Evolutionary conservation across 805 yeast species (phyloP).

Genomic region (Saccharomycopsis vini): DNA sequence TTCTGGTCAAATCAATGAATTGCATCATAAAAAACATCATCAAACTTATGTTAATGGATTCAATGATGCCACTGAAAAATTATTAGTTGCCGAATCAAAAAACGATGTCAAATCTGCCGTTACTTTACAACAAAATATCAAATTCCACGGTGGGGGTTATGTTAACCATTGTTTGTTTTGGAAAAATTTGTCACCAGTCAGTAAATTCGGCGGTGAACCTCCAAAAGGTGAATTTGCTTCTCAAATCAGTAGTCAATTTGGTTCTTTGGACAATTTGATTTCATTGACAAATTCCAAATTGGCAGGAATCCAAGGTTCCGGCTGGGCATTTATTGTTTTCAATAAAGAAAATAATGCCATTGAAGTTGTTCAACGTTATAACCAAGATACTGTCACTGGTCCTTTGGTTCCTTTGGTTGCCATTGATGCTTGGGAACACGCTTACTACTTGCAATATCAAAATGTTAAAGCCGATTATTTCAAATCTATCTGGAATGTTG

Average conservation of each 20-base stretch:
- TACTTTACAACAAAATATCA: constrained; percentile 61
- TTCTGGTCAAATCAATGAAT: constrained; percentile 77
- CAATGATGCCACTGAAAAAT: constrained; percentile 69
- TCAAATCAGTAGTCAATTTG: constrained; percentile 57
- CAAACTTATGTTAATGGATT: constrained; percentile 84
- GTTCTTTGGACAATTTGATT: constrained; percentile 63
- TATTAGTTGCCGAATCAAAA: constrained; percentile 50
- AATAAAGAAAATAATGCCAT: constrained; percentile 65
- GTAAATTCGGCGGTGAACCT: constrained; percentile 67
- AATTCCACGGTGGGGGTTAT: constrained; percentile 91
- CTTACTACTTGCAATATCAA: constrained; percentile 88
- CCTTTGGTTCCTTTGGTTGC: constrained; percentile 67
- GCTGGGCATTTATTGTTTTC: constrained; percentile 90
- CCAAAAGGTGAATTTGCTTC: constrained; percentile 48
- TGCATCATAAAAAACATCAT: constrained; percentile 86
- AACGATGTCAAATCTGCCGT: constrained; percentile 52
- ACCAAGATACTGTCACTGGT: constrained; percentile 81
- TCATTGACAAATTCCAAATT: constrained; percentile 54
- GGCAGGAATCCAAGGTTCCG: constrained; percentile 90
- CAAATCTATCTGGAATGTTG: constrained; percentile 89
- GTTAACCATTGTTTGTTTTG: constrained; percentile 81
- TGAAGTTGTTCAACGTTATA: constrained; percentile 72
- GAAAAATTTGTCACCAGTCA: constrained; percentile 75
- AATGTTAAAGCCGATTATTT: constrained; percentile 88
- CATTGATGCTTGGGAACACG: constrained; percentile 96